Conservation (phyloP, 108 stramenopile species). For the Cyclostephanos invisitatus region DNA sequence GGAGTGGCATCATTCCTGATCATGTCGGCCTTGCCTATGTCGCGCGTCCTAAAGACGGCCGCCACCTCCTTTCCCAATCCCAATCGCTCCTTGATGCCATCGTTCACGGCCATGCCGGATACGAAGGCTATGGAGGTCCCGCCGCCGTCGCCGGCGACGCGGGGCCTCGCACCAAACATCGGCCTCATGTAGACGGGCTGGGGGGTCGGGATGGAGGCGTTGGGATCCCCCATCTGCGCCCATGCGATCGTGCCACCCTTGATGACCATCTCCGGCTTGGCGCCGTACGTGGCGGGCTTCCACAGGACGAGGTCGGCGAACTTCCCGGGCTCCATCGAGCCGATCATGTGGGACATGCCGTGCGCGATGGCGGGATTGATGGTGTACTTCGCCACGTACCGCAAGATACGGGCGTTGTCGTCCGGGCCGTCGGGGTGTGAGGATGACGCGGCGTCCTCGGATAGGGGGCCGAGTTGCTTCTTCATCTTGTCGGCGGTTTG, state of each 20-base stretch:
- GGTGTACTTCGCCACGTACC: conserved; percentile 98
- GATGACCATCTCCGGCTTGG: conserved; percentile 96
- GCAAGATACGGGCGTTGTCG: conserved; percentile 92
- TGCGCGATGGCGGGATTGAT: conserved; percentile 98
- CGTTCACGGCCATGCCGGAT: conserved; percentile 65
- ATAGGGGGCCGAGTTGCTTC: conserved; percentile 88
- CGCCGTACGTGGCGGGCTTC: conserved; percentile 94
- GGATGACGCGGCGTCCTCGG: conserved; percentile 66
- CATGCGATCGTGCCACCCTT: conserved; percentile 95
- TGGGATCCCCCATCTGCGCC: conserved; percentile 98
- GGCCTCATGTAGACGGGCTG: conserved; percentile 97
- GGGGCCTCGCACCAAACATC: conserved; percentile 88
- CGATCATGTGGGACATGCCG: conserved; percentile 92
- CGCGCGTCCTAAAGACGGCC: conserved; percentile 76
- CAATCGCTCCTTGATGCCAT: conserved; percentile 56
- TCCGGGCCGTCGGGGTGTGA: conserved; percentile 52
- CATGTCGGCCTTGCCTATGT: conserved; percentile 93
- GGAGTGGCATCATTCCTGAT: conserved; percentile 88
- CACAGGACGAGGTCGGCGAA: conserved; percentile 95
- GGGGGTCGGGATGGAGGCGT: conserved; percentile 96
- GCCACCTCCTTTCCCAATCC: conserved; percentile 83
- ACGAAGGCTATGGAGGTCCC: conserved; percentile 84
- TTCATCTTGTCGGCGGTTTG: conserved; percentile 99
- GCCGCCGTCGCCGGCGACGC: conserved; percentile 56
- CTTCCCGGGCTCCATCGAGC: conserved; percentile 93